These are phyloP conservation scores for Phytophthora ramorum DNA, from an alignment of 352 stramenopile genomes.

Conservation along the genomic window DNA sequence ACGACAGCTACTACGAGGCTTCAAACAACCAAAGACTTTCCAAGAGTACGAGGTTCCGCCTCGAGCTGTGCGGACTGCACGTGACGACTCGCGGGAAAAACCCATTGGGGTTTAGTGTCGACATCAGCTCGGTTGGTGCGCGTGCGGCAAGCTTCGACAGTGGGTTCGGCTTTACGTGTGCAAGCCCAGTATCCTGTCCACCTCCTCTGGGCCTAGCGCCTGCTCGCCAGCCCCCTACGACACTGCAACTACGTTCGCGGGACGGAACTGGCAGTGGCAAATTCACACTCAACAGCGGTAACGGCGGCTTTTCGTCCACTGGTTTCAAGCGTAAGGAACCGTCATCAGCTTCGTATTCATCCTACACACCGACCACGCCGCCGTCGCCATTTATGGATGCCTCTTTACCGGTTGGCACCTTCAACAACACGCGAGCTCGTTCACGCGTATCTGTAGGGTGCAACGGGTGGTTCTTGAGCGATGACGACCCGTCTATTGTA, in stretches of 20 bases:
- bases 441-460: conserved; percentile 42
- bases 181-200: conserved; percentile 26
- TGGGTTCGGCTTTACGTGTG: conserved; percentile 21
- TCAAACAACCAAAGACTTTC: conserved; percentile 15
- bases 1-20: conserved; percentile 24
- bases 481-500: conserved; percentile 25
- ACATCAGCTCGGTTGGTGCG: conserved; percentile 15
- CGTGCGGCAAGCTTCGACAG: conserved; percentile 22
- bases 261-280: conserved; percentile 8
- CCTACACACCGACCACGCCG: conserved; percentile 20
- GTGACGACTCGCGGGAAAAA: conserved; percentile 15
- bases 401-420: conserved; percentile 6
- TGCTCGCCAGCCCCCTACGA: conserved; percentile 13
- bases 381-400: conserved; percentile 31
- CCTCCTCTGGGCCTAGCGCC: conserved; percentile 23
- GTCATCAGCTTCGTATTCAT: conserved; percentile 23
- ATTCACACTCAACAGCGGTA: conserved; percentile 8
- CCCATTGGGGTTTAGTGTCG: neutral
- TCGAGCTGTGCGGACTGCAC: conserved; percentile 26
- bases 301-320: conserved; percentile 17
- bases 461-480: conserved; percentile 37
- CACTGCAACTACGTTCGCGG: conserved; percentile 22
- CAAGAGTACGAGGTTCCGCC: conserved; percentile 19
- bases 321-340: conserved; percentile 28
- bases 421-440: conserved; percentile 25